Evolutionary conservation across 495 filamentous ascomycete species (phyloP).

Genomic region (Podospora comata): DNA sequence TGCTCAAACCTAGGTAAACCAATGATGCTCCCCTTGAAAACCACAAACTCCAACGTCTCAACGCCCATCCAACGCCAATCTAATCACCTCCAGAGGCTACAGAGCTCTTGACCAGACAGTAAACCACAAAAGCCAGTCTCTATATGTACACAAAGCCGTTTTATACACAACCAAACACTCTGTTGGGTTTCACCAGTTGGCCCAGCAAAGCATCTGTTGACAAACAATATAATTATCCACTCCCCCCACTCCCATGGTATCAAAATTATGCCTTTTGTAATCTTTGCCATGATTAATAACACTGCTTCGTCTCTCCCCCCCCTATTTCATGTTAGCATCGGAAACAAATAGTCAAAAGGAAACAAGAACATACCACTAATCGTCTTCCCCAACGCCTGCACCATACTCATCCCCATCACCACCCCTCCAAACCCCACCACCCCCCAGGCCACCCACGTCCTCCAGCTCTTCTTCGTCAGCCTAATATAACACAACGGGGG

Average conservation of each 20-base stretch:
- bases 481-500: conserved; percentile 95
- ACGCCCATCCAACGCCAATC: background rate
- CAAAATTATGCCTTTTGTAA: background rate
- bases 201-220: background rate
- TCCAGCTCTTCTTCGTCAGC: conserved; percentile 75
- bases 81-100: background rate
- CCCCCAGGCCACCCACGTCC: conserved; percentile 62
- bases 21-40: background rate
- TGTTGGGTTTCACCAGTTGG: background rate
- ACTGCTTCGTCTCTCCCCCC: conserved; percentile 16
- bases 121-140: background rate
- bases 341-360: background rate
- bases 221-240: background rate
- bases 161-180: background rate
- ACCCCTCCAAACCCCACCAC: conserved; percentile 71
- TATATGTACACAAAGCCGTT: background rate
- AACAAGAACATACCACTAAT: conserved; percentile 38
- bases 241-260: background rate
- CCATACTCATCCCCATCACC: conserved; percentile 82
- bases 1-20: background rate
- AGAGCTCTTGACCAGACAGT: background rate
- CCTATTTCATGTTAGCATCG: conserved; percentile 10
- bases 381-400: conserved; percentile 71
- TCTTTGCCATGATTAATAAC: conserved; percentile 5
- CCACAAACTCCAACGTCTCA: background rate